Evolutionary conservation across 78 protist genomes (phyloP), one percentile per base, ranked within the genome.

Genomic region (Ministeria vibrans): DNA sequence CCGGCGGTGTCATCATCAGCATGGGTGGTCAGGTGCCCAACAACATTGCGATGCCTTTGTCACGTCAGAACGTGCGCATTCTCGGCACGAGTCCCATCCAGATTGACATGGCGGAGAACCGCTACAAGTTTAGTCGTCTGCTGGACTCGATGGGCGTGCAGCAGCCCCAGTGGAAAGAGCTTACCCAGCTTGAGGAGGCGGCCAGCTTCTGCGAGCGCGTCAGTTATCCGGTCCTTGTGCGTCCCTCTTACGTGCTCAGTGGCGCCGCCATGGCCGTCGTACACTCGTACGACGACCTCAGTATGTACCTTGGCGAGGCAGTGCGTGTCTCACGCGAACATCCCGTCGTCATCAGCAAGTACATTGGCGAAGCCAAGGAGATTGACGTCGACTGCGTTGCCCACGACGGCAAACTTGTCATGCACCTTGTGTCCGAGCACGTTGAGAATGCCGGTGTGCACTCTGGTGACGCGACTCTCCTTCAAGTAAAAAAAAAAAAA

Each of bases 371-470:
- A 18, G 96, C 97, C 32, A 96, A 92, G 86, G 99, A 96, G 85
- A 94, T 95, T 83, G 99, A 96, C 75, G 86, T 96, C 62, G 98
- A 96, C 77, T 96, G 93, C 41, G 96, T 96, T 11, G 97, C 97
- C 20, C 44, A 71, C 73, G 70, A 88, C 64, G 99, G 99, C 45
- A 45, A 74, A 38, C 77, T 96, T 45, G 73, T 96, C 64, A 80
- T 88, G 79, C 90, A 87, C 77, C 94, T 94, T 80, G 85, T 96
- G 73, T 87, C 93, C 43, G 98, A 96, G 85, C 99, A 96, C 88
- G 92, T 96, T 32, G 99, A 96, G 84, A 95, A 96, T 75, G 99
- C 99, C 3, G 99, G 99, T 69, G 99, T 96, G 44, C 99, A 96
- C 90, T 82, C 91, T 9, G 99, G 99, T 22, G 99, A 96, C 75